Evolutionary conservation across 208 protist genomes (phyloP), one percentile per base, ranked within the genome.

Genomic region (Leishmania martiniquensis): DNA sequence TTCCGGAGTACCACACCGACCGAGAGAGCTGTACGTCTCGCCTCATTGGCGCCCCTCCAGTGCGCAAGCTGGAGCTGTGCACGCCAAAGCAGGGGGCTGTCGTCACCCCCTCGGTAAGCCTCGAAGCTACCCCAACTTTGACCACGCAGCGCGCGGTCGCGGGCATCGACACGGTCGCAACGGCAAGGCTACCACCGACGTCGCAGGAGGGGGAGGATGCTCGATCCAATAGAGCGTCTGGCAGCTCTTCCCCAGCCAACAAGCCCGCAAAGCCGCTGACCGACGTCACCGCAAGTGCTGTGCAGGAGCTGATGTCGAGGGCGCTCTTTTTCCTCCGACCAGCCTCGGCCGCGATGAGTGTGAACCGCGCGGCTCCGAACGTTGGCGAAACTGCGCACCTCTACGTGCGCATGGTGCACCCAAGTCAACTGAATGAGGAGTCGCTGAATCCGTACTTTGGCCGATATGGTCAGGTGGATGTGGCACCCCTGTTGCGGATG

Each of bases 391-490:
- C 70, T 39, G 60, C 65, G 20, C 72, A 84, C 20, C 69, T 97
- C 7, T 97, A 91, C 81, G 88, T 96, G n/a, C 93, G 93, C 71
- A 95, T 97, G 91, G 69, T 89, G 7, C 87, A 91, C 73, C 78
- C 87, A 20, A 77, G 85, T n/a, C 66, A 62, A 55, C 77, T 93
- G 4, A 92, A 97, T 76, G 92, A 97, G 70, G 91, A 97, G 83
- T 89, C 87, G 57, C 86, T 97, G 72, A 97, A 97, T 82, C 81
- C 90, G 10, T 97, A 88, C 84, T 96, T 97, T 88, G 93, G 93
- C 62, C 93, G 93, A 47, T 97, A 97, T 75, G 93, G 93, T 17
- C 93, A 97, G 86, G 90, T 94, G 10, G 87, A 86, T 55, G 90
- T 86, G 66, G 78, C 60, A 54, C 66, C 89, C n/a, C 57, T 93